These are phyloP conservation scores for Exophiala xenobiotica DNA, from an alignment of 2,329 filamentous ascomycete species.

Conservation along the genomic window DNA sequence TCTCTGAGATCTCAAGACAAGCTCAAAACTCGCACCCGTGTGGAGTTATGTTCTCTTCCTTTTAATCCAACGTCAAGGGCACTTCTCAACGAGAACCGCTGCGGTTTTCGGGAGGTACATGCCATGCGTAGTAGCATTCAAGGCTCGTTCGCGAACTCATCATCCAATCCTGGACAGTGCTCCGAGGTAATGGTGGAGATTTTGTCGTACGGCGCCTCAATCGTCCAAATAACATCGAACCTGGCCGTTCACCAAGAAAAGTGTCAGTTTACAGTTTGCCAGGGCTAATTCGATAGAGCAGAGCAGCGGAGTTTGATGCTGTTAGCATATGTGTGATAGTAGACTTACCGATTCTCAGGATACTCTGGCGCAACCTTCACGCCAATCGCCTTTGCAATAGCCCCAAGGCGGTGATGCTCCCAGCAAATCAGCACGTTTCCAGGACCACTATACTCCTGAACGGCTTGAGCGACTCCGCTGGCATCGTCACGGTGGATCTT, in stretches of 20 bases:
- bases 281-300: not conserved
- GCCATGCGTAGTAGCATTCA: too few relatives aligned
- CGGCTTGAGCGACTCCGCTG: conserved; percentile 53
- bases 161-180: conserved; percentile 11
- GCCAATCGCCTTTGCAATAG: conserved; percentile 55
- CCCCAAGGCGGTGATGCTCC: conserved; percentile 56
- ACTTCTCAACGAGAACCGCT: too few relatives aligned
- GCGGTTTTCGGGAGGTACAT: too few relatives aligned
- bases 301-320: not conserved
- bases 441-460: conserved; percentile 48
- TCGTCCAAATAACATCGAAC: conserved; percentile 21
- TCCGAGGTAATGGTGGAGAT: conserved; percentile 13
- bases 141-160: conserved; percentile 1
- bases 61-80: too few relatives aligned
- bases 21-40: too few relatives aligned
- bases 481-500: conserved; percentile 51
- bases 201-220: conserved; percentile 10
- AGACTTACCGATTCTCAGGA: conserved; percentile 47
- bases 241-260: too few relatives aligned
- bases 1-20: too few relatives aligned
- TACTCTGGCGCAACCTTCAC: conserved; percentile 52
- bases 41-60: too few relatives aligned
- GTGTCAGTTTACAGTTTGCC: too few relatives aligned
- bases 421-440: conserved; percentile 64
- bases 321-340: not conserved